Evolutionary conservation across 768 basidiomycete species (phyloP).

Genomic region (Trametes coccinea): DNA sequence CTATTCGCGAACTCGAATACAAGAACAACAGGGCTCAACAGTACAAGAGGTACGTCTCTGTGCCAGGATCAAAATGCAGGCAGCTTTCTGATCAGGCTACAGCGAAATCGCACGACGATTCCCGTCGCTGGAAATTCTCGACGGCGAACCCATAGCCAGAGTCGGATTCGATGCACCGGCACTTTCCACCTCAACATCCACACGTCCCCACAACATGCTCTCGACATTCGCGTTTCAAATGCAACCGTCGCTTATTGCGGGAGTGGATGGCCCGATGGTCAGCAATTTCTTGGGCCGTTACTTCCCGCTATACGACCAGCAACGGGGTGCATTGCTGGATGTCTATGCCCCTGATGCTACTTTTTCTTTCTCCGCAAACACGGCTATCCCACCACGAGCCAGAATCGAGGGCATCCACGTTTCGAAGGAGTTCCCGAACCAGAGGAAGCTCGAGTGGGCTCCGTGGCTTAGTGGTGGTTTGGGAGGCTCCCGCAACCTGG

Average conservation of each 20-base stretch:
- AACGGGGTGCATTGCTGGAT: conserved; percentile 63
- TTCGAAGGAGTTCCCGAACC: conserved; percentile 72
- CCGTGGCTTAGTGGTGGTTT: conserved; percentile 59
- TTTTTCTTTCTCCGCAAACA: conserved; percentile 88
- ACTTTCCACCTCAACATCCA: conserved; percentile 44
- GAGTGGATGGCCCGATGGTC: conserved; percentile 67
- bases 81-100: neutral
- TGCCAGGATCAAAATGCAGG: too few species aligned
- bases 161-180: conserved; percentile 80
- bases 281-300: conserved; percentile 80
- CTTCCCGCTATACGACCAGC: conserved; percentile 81
- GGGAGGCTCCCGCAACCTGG: conserved; percentile 77
- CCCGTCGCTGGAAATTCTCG: conserved; percentile 78
- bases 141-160: conserved; percentile 74
- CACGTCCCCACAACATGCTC: conserved; percentile 46
- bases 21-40: conserved; percentile 56
- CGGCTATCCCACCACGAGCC: conserved; percentile 76
- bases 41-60: conserved; percentile 62
- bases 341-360: conserved; percentile 87
- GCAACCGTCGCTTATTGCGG: conserved; percentile 71
- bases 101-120: conserved; percentile 81
- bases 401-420: conserved; percentile 68
- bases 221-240: conserved; percentile 81
- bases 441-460: conserved; percentile 79
- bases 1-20: conserved; percentile 62